Evolutionary conservation across 139 green algal genomes (phyloP), one percentile per base, ranked within the genome.

Genomic region (Chlamydomonas sphaeroides): DNA sequence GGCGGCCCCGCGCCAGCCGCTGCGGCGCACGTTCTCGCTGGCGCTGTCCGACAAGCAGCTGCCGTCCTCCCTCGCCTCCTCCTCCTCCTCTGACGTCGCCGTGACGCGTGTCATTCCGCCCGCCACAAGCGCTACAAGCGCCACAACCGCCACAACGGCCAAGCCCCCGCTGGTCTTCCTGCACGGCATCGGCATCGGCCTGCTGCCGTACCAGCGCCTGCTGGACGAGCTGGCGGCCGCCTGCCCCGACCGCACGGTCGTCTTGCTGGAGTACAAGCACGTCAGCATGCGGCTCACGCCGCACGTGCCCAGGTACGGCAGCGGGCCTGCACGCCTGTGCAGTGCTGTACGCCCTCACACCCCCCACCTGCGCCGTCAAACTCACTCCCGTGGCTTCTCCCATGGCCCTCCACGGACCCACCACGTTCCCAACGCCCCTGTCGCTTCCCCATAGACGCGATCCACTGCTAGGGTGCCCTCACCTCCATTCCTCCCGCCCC

Each of bases 181-280:
- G 77, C 77, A 84, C n/a, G 77, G 77, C 28, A 61, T 84, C n/a
- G 77, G 77, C 49, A 75, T 84, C 35, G 77, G 77, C 6, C 28
- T 84, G 35, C 48, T 84, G 77, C 77, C 77, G 48, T 84, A 84
- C 77, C 65, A 74, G 36, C 28, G 56, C 33, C 28, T 84, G 3
- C 49, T 84, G 77, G 77, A 84, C 48, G 65, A 84, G 45, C 65
- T 84, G 42, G 56, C 65, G 48, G 65, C 53, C 38, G 23, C 42
- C 6, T 67, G 30, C 61, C 59, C 80, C 4, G 80, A 67, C 33
- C 56, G 59, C 38, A 59, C 61, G 68, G 10, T 85, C 51, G 5
- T 85, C 35, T 68, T 42, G 33, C 32, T 74, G 2, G 69, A 80
- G 68, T 85, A 74, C 69, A 85, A 85, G 80, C 68, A 85, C 61